A percentile compares a stretch with the other conserved stretches of the same genome.
These are phyloP conservation scores for Xerophyta viscosa DNA, from an alignment of 106 monocot species.

Conservation along the genomic window DNA sequence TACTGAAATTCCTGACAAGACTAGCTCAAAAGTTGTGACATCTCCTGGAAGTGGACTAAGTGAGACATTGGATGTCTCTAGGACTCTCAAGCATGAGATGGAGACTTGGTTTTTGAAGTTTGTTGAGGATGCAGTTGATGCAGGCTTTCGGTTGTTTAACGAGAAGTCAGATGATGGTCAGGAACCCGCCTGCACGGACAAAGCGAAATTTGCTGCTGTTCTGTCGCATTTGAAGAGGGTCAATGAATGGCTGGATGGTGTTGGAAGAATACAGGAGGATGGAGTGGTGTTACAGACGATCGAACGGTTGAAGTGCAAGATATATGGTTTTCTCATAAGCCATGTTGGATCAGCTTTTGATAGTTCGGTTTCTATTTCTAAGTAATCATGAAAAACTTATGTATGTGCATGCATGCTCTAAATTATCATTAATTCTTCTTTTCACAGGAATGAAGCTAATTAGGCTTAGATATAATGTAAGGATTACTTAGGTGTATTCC, in stretches of 20 bases:
- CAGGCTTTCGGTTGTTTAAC: constrained; percentile 56
- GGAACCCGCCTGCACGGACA: constrained; percentile 12
- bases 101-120: constrained; percentile 84
- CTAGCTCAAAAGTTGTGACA: constrained; percentile 12
- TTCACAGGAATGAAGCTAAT: too few relatives aligned
- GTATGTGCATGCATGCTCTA: too few relatives aligned
- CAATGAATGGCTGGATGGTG: constrained; percentile 74
- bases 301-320: constrained; percentile 76
- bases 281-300: constrained; percentile 26
- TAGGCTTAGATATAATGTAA: too few relatives aligned
- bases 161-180: constrained; percentile 8
- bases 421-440: too few relatives aligned
- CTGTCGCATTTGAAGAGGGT: constrained; percentile 76
- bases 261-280: constrained; percentile 39
- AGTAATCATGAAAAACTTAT: too few relatives aligned
- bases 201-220: constrained; percentile 48
- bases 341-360: constrained; percentile 81
- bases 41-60: constrained; percentile 15
- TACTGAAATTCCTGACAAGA: constrained; percentile 20
- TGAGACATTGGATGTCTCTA: constrained; percentile 48
- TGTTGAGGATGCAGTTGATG: constrained; percentile 70
- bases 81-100: constrained; percentile 54
- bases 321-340: constrained; percentile 75
- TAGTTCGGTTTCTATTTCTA: constrained; percentile 31
- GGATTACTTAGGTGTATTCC: too few relatives aligned